Evolutionary conservation across 371 early-diverging fungal genomes (phyloP).

Genomic region (Entomophthora muscae): DNA sequence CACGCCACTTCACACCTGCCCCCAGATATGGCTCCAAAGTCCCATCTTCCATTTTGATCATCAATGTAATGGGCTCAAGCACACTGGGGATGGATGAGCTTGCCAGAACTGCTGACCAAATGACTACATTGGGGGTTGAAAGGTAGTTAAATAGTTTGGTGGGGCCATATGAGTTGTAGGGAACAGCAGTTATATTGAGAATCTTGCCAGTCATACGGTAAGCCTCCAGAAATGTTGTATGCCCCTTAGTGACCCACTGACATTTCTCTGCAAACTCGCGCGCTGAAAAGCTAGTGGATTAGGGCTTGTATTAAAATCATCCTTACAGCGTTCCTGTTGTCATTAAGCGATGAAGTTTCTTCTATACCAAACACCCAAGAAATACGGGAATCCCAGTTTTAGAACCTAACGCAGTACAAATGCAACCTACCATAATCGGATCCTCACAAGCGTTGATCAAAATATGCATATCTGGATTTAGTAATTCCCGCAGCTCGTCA

Average conservation of each 20-base stretch:
- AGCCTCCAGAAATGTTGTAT: slow-evolving; percentile 76
- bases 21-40: too few species aligned
- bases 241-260: slow-evolving; percentile 61
- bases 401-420: too few species aligned
- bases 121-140: slow-evolving; percentile 74
- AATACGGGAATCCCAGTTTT: too few species aligned
- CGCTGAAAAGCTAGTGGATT: slow-evolving; percentile 39
- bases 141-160: slow-evolving; percentile 72
- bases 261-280: slow-evolving; percentile 47
- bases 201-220: slow-evolving; percentile 77
- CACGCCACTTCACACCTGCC: too few species aligned
- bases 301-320: slow-evolving; percentile 12
- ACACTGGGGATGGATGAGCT: slow-evolving; percentile 56
- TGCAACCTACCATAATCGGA: slow-evolving; percentile 19
- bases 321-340: not conserved
- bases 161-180: slow-evolving; percentile 55
- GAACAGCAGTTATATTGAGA: too few species aligned
- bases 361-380: slow-evolving; percentile 17
- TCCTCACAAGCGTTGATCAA: slow-evolving; percentile 43
- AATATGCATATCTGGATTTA: slow-evolving; percentile 36
- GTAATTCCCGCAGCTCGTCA: slow-evolving; percentile 33
- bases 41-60: too few species aligned
- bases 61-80: too few species aligned
- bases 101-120: slow-evolving; percentile 74
- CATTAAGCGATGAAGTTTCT: slow-evolving; percentile 15